These are phyloP conservation scores for Coix lacrymajobi DNA, from an alignment of 176 grass and related monocot genomes.

Conservation along the genomic window DNA sequence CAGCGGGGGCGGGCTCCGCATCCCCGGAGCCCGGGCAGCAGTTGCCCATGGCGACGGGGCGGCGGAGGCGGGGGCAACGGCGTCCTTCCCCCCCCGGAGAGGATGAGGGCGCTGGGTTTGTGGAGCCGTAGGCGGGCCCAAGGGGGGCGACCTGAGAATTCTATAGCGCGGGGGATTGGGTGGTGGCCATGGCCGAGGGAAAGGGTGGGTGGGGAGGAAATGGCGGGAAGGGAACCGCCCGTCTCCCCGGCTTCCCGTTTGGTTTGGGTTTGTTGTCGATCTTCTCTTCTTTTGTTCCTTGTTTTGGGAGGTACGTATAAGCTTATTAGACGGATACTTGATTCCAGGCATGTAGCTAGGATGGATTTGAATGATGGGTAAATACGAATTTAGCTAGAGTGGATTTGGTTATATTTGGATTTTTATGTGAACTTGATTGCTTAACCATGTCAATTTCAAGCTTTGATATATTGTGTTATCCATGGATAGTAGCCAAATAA, in stretches of 20 bases:
- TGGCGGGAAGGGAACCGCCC: slow-evolving; percentile 46
- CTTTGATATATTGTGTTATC: too few relatives aligned
- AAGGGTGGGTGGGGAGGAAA: slow-evolving; percentile 59
- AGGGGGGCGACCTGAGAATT: neutral
- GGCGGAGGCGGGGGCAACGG: slow-evolving; percentile 17
- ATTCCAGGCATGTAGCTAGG: neutral
- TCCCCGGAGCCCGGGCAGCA: slow-evolving; percentile 62
- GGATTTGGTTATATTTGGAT: too few relatives aligned
- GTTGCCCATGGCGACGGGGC: slow-evolving; percentile 64
- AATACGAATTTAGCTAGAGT: too few relatives aligned
- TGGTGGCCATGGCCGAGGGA: neutral
- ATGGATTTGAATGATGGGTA: neutral
- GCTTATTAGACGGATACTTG: too few relatives aligned
- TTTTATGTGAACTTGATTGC: too few relatives aligned
- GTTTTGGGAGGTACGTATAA: neutral
- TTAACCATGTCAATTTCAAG: too few relatives aligned
- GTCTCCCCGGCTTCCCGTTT: neutral
- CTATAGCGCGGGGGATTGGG: slow-evolving; percentile 31
- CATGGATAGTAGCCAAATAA: too few relatives aligned
- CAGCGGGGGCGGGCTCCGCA: slow-evolving; percentile 25
- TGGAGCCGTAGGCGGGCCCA: slow-evolving; percentile 24
- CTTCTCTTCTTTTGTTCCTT: neutral
- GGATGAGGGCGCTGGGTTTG: slow-evolving; percentile 1
- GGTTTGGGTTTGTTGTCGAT: neutral
- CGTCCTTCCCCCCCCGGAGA: slow-evolving; percentile 10